Base-by-base conservation (phyloP, 2,329 filamentous ascomycete genomes). In the Penicillium sp. region DNA sequence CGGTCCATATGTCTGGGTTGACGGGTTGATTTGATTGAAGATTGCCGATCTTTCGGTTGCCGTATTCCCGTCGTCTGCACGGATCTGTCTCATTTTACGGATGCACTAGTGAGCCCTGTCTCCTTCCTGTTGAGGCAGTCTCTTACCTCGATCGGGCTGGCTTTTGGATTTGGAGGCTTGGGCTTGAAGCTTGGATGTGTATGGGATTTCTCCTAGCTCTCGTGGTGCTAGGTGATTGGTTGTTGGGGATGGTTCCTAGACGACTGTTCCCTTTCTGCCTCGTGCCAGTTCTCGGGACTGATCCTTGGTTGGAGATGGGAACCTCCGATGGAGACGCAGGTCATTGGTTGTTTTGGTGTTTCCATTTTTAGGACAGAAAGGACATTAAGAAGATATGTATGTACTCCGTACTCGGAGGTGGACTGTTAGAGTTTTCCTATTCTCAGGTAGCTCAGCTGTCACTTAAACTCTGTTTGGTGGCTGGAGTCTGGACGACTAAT, bases 31-130 rank as follows among this genome's bases (percentile, higher is more conserved):
- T 61, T 61, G 45, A 57, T 58, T 58, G 50, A 56, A 48, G 53
- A 56, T 52, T 57, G 59, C 59, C 52, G 61, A 62, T 62, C 60
- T 36, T 53, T 58, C 49, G 50, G 50, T 41, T 56, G 42, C 44
- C 52, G 24, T 40, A 32, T 38, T 51, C 41, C 42, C 40, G 46
- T 34, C 50, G 49, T 58, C 60, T 53, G 49, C 50, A 57, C 45
- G 40, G 47, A 59, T 59, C 46, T 44, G 39, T 47, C 47, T 53
- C 50, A 45, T 50, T 52, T 51, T 44, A 42, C 40, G 20, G 32
- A 38, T 42, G 28, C 26, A 28, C 52, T 55, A 47, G 49, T 46
- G 47, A 44, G 22, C 28, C 39, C 31, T 38, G 45, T 44, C 50
- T 49, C 52, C 50, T 54, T 50, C 48, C 44, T 27, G 22, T 52